These are phyloP conservation scores for Posidonia oceanica DNA, from an alignment of 116 monocot genomes.

Conservation along the genomic window DNA sequence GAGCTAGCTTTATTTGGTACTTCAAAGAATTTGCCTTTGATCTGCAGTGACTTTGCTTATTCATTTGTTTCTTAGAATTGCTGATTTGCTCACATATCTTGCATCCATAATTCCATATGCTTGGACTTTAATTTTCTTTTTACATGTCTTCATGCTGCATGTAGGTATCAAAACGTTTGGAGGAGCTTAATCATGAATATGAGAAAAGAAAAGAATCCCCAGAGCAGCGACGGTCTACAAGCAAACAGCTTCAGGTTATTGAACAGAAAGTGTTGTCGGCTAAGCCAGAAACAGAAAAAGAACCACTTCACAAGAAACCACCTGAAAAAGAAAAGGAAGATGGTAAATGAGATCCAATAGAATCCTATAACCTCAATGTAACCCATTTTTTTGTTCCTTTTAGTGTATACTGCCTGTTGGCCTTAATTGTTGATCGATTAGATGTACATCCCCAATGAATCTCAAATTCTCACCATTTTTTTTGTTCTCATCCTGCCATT, in stretches of 20 bases:
- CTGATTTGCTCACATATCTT: neutral
- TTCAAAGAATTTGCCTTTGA: too few species aligned
- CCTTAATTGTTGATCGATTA: neutral
- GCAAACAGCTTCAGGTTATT: neutral
- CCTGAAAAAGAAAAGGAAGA: neutral
- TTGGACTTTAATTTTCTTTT: neutral
- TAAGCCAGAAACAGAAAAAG: neutral
- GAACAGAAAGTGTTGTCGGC: neutral
- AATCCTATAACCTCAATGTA: too few species aligned
- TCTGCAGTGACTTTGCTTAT: too few species aligned
- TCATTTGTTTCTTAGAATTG: too few species aligned
- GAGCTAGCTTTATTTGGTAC: too few species aligned
- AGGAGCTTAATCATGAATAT: conserved; percentile 2
- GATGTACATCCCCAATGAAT: neutral
- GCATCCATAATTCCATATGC: neutral
- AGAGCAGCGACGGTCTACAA: neutral
- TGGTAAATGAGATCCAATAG: neutral
- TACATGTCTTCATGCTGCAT: neutral
- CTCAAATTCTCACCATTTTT: too few species aligned
- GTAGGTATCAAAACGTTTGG: conserved; percentile 7
- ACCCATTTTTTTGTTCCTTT: neutral
- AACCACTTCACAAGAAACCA: neutral
- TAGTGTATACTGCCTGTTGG: neutral
- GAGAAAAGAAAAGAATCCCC: neutral
- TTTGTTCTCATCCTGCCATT: too few species aligned